These are phyloP conservation scores for Aspergillus ustus DNA, from an alignment of 2,329 filamentous ascomycete genomes.

Conservation along the genomic window DNA sequence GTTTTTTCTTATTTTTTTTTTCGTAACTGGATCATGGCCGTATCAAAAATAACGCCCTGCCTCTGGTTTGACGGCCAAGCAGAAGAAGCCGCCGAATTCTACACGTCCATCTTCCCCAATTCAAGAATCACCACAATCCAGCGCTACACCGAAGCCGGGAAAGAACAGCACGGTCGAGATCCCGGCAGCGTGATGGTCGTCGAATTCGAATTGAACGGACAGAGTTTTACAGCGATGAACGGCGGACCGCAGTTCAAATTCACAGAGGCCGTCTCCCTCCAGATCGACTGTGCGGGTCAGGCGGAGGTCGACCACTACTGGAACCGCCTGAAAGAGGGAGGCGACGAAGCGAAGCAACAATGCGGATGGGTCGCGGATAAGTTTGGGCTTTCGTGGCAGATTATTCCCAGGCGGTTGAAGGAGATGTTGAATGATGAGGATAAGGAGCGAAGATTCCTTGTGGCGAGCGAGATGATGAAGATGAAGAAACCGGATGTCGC, in stretches of 20 bases:
- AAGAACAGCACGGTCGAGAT: background rate
- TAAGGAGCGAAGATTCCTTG: too few relatives aligned
- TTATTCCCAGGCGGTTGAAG: background rate
- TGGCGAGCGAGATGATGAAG: background rate
- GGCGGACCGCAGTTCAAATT: background rate
- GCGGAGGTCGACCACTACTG: background rate
- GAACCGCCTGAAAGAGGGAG: background rate
- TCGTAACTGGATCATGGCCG: background rate
- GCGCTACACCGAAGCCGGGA: background rate
- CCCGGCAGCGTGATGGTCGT: background rate
- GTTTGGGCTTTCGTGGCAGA: background rate
- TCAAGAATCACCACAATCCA: background rate
- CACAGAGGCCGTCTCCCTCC: background rate
- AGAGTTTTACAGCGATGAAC: background rate
- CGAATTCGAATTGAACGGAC: background rate
- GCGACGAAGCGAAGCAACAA: background rate
- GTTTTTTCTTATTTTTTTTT: too few relatives aligned
- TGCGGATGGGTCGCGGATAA: background rate
- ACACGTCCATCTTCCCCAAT: background rate
- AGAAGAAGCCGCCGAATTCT: background rate
- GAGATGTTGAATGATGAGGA: background rate
- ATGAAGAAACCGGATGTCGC: background rate
- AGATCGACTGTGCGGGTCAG: background rate
- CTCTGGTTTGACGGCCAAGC: background rate
- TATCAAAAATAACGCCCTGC: background rate